phyloP scores from a whole-genome alignment of 306 rosid genomes.

The Dryas alaskensis region DNA sequence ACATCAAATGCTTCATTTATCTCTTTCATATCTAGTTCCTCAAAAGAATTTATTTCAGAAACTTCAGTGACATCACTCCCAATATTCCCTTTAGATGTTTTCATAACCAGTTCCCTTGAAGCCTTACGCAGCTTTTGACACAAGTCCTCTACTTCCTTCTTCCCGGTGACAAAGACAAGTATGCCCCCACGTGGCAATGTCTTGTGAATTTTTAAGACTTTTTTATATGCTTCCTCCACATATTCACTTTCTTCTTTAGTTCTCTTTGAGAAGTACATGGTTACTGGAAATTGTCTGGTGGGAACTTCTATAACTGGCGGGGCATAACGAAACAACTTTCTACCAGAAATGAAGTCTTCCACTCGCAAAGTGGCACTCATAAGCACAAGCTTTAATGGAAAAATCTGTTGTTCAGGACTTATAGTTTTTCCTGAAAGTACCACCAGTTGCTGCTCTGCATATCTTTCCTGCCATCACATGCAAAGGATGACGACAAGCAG shows the following conservation, averaged over 20 bases:
- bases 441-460: slow-evolving; percentile 43
- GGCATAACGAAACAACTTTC: slow-evolving; percentile 53
- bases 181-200: slow-evolving; percentile 83
- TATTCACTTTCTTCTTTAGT: slow-evolving; percentile 64
- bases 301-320: slow-evolving; percentile 84
- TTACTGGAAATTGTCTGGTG: slow-evolving; percentile 79
- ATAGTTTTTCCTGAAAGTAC: slow-evolving; percentile 50
- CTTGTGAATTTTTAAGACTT: slow-evolving; percentile 87
- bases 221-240: slow-evolving; percentile 77
- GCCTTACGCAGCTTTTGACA: slow-evolving; percentile 71
- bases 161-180: slow-evolving; percentile 85
- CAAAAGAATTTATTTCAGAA: slow-evolving; percentile 39
- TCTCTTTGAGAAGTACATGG: slow-evolving; percentile 70
- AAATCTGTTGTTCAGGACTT: slow-evolving; percentile 50
- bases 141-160: slow-evolving; percentile 77
- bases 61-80: slow-evolving; percentile 31
- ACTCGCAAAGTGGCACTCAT: slow-evolving; percentile 96
- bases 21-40: slow-evolving; percentile 52
- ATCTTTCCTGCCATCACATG: slow-evolving; percentile 41
- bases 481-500: neutral
- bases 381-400: slow-evolving; percentile 84
- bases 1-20: slow-evolving; percentile 77
- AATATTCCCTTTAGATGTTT: slow-evolving; percentile 33
- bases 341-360: slow-evolving; percentile 69
- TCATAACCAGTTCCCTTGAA: slow-evolving; percentile 54